These are phyloP conservation scores for Trypanosoma rangeli DNA, from an alignment of 208 protist species.

Conservation along the genomic window DNA sequence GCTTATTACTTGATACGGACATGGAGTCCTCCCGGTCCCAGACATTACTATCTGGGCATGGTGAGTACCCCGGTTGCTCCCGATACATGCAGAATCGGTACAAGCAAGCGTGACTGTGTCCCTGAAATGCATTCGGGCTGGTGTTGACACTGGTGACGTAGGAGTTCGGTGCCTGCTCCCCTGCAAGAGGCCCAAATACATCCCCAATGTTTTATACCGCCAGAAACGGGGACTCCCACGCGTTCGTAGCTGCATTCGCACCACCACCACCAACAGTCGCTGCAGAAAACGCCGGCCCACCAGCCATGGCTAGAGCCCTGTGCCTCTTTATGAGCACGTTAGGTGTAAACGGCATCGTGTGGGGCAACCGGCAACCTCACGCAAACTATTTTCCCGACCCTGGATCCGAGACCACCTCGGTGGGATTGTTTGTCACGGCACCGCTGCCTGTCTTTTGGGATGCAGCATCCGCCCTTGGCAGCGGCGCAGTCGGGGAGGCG, in stretches of 20 bases:
- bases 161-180: constrained; percentile 7
- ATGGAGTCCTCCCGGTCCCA: not conserved
- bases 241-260: not conserved
- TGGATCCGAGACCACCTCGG: not conserved
- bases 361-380: constrained; percentile 7
- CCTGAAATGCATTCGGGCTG: not conserved
- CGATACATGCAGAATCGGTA: not conserved
- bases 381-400: not conserved
- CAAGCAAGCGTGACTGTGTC: not conserved
- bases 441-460: not conserved
- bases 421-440: constrained; percentile 1
- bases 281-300: not conserved
- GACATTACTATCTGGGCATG: not conserved
- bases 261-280: not conserved
- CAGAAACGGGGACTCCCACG: not conserved
- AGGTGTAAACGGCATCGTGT: not conserved
- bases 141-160: not conserved
- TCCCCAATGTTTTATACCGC: constrained; percentile 1
- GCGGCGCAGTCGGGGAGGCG: no score
- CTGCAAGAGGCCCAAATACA: not conserved
- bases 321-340: not conserved
- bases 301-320: not conserved
- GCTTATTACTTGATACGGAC: not conserved
- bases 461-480: no score
- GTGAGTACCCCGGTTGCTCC: not conserved